A percentile compares a stretch with the other conserved stretches of the same genome.
phyloP scores from a whole-genome alignment of 352 stramenopile genomes.

The Aphanomyces cochlioides region DNA sequence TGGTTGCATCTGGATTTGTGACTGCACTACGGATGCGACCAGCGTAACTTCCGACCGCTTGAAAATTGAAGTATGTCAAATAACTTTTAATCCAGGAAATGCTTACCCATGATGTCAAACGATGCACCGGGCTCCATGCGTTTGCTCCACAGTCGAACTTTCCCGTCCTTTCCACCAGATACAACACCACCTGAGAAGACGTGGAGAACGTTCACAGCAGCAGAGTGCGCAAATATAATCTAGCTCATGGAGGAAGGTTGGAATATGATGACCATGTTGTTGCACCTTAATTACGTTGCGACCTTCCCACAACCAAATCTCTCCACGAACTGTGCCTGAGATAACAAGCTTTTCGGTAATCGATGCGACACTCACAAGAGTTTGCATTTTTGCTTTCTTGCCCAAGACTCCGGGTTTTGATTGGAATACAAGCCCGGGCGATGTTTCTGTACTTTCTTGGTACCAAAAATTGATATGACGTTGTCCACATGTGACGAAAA shows the following conservation, averaged over 20 bases:
- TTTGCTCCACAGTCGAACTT: slow-evolving; percentile 75
- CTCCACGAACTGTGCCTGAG: slow-evolving; percentile 62
- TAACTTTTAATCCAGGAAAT: no score
- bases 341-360: slow-evolving; percentile 51
- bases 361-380: slow-evolving; percentile 49
- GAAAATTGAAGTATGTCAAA: background rate
- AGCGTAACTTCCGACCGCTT: slow-evolving; percentile 50
- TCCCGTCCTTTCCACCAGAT: slow-evolving; percentile 66
- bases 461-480: slow-evolving; percentile 74
- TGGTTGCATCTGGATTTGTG: slow-evolving; percentile 58
- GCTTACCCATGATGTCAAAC: slow-evolving; percentile 56
- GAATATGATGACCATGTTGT: background rate
- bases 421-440: slow-evolving; percentile 43
- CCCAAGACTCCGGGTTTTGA: slow-evolving; percentile 54
- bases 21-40: slow-evolving; percentile 56
- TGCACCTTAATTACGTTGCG: slow-evolving; percentile 57
- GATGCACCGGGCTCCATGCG: slow-evolving; percentile 62
- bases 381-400: slow-evolving; percentile 67
- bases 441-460: slow-evolving; percentile 57
- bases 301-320: slow-evolving; percentile 78
- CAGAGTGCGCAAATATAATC: slow-evolving; percentile 58
- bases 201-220: slow-evolving; percentile 55
- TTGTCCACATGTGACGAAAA: slow-evolving; percentile 63
- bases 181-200: slow-evolving; percentile 54
- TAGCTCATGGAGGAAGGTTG: background rate